Conservation (phyloP, 2,329 filamentous ascomycete species). For the Zasmidium cellare region DNA sequence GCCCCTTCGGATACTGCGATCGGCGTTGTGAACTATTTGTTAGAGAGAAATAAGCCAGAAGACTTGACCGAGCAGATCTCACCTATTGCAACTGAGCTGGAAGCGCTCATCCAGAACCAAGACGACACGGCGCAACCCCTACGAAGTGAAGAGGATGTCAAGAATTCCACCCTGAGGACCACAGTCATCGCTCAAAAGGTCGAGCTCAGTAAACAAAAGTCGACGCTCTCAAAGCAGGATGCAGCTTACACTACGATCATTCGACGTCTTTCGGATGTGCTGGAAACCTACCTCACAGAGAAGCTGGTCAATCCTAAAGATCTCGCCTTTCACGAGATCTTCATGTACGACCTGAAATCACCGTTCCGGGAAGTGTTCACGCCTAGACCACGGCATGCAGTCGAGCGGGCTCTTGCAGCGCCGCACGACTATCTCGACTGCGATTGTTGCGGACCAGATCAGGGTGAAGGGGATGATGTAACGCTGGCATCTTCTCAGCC, state of each 20-base stretch:
- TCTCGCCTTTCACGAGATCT: conserved; percentile 68
- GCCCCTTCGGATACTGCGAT: conserved; percentile 56
- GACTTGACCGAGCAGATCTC: not conserved
- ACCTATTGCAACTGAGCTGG: conserved; percentile 22
- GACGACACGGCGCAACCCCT: conserved; percentile 43
- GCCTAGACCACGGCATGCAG: conserved; percentile 67
- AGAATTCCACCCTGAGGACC: conserved; percentile 68
- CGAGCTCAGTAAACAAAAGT: conserved; percentile 73
- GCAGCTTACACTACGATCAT: conserved; percentile 68
- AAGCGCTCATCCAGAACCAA: conserved; percentile 22
- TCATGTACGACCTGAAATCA: conserved; percentile 71
- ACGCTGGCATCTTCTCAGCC: conserved; percentile 63
- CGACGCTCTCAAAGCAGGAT: conserved; percentile 69
- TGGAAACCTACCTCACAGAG: conserved; percentile 50
- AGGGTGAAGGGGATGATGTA: conserved; percentile 44
- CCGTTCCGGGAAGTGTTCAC: conserved; percentile 74
- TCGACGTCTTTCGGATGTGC: conserved; percentile 53
- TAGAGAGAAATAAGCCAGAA: not conserved
- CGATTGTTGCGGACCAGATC: conserved; percentile 59
- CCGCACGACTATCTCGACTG: conserved; percentile 79
- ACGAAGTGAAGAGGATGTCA: conserved; percentile 73
- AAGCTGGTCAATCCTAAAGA: conserved; percentile 51
- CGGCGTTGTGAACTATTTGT: conserved; percentile 38
- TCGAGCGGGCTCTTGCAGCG: conserved; percentile 69
- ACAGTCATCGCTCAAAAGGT: conserved; percentile 81